phyloP scores from a whole-genome alignment of 208 protist species.

The Phytomonas serpens region DNA sequence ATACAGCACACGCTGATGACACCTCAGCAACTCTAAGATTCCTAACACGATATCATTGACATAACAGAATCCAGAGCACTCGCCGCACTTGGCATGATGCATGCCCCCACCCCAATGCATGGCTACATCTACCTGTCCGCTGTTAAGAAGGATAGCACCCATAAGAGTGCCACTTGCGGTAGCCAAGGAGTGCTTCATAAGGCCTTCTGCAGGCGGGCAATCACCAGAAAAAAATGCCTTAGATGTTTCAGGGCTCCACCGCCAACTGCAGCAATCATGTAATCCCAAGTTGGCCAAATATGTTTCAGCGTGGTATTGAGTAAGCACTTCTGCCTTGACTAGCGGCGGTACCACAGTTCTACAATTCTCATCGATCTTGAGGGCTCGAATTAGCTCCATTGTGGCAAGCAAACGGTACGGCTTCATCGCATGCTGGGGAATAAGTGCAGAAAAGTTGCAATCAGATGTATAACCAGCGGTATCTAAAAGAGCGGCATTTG shows the following conservation, averaged over 20 bases:
- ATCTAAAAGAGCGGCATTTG: conserved; percentile 60
- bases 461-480: conserved; percentile 77
- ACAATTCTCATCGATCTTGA: conserved; percentile 55
- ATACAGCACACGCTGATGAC: conserved; percentile 96
- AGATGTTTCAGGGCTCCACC: conserved; percentile 77
- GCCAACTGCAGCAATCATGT: conserved; percentile 73
- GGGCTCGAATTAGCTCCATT: conserved; percentile 63
- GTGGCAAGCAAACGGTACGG: conserved; percentile 78
- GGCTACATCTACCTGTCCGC: conserved; percentile 70
- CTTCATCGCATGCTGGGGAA: conserved; percentile 89
- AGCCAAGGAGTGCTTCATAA: conserved; percentile 81
- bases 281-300: conserved; percentile 80
- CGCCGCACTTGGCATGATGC: conserved; percentile 96
- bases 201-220: conserved; percentile 82
- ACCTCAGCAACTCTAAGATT: conserved; percentile 99
- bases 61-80: conserved; percentile 99
- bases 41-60: conserved; percentile 99
- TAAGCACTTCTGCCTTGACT: conserved; percentile 55
- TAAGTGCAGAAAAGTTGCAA: conserved; percentile 75
- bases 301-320: conserved; percentile 57
- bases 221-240: conserved; percentile 80
- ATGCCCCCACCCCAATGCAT: conserved; percentile 99
- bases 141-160: conserved; percentile 81
- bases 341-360: conserved; percentile 67
- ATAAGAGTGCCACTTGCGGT: conserved; percentile 79